These are phyloP conservation scores for Cocos nucifera DNA, from an alignment of 176 grass and related monocot species.

Conservation along the genomic window DNA sequence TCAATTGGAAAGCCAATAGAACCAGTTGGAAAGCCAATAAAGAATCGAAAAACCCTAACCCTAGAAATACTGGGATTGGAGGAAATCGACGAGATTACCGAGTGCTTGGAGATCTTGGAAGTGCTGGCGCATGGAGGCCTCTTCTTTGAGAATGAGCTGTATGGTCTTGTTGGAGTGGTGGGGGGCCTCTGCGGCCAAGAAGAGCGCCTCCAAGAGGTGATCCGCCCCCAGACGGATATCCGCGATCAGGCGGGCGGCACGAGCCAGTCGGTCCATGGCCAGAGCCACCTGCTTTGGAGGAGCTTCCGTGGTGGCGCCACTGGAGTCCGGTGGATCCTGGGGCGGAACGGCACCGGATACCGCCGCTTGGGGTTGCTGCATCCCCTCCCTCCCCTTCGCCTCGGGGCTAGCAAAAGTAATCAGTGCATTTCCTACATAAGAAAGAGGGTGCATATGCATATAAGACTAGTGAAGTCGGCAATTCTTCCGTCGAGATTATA, in stretches of 20 bases:
- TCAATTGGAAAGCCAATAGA: no score
- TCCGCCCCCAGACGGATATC: slow-evolving; percentile 84
- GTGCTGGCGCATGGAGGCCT: slow-evolving; percentile 66
- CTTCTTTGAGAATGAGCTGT: slow-evolving; percentile 38
- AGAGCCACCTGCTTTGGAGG: slow-evolving; percentile 95
- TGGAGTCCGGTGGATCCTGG: slow-evolving; percentile 9
- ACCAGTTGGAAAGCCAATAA: no score
- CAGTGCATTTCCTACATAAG: no score
- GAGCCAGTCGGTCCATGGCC: slow-evolving; percentile 81
- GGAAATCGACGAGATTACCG: slow-evolving; percentile 26
- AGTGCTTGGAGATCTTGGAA: slow-evolving; percentile 79
- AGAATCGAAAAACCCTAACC: not conserved
- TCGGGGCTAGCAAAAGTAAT: no score
- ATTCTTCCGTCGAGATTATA: no score
- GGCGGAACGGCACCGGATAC: not conserved
- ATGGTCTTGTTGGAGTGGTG: slow-evolving; percentile 29
- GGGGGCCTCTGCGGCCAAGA: slow-evolving; percentile 36
- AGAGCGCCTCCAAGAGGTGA: slow-evolving; percentile 78
- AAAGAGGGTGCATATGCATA: no score
- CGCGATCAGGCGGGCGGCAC: slow-evolving; percentile 66
- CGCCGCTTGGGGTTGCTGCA: not conserved
- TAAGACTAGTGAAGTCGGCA: no score
- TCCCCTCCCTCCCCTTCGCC: not conserved
- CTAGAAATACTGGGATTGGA: slow-evolving; percentile 9
- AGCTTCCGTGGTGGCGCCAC: slow-evolving; percentile 30